phyloP scores from a whole-genome alignment of 352 stramenopile genomes.

The Globisporangium cystogenes region DNA sequence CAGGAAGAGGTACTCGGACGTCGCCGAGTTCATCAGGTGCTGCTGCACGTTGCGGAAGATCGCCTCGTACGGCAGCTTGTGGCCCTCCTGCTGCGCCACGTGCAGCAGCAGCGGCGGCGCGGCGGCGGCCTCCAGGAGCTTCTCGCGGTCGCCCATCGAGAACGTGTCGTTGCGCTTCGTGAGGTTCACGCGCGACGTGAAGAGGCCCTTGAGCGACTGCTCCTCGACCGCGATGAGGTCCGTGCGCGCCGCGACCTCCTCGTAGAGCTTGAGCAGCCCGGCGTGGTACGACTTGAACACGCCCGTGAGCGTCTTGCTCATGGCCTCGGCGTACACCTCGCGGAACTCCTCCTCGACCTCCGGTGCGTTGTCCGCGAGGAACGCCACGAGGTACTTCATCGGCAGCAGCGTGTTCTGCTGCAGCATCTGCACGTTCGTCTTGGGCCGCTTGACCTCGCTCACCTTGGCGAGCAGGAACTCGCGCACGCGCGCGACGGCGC shows the following conservation, averaged over 20 bases:
- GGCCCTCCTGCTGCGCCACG: slow-evolving; percentile 89
- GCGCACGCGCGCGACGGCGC: slow-evolving; percentile 69
- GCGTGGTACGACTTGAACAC: slow-evolving; percentile 97
- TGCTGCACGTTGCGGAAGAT: slow-evolving; percentile 95
- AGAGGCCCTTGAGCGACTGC: slow-evolving; percentile 86
- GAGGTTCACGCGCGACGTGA: slow-evolving; percentile 88
- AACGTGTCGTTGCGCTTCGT: slow-evolving; percentile 96
- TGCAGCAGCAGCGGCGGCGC: slow-evolving; percentile 92
- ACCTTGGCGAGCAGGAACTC: slow-evolving; percentile 95
- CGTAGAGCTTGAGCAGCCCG: slow-evolving; percentile 93
- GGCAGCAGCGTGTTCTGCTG: slow-evolving; percentile 96
- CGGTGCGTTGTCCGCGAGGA: slow-evolving; percentile 90
- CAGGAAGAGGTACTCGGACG: slow-evolving; percentile 97
- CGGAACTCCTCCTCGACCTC: slow-evolving; percentile 94
- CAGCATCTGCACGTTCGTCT: slow-evolving; percentile 98
- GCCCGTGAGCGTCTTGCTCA: slow-evolving; percentile 94
- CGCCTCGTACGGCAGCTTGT: slow-evolving; percentile 95
- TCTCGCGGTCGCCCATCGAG: slow-evolving; percentile 86
- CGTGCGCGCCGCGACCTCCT: slow-evolving; percentile 88
- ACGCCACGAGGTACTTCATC: slow-evolving; percentile 95
- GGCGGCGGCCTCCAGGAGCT: slow-evolving; percentile 82
- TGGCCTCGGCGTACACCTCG: slow-evolving; percentile 95
- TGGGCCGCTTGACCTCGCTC: slow-evolving; percentile 92
- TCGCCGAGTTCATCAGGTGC: slow-evolving; percentile 97
- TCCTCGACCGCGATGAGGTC: slow-evolving; percentile 96